Base-by-base conservation (phyloP, 177 flowering plant genomes). In the Vitis hybrid region DNA sequence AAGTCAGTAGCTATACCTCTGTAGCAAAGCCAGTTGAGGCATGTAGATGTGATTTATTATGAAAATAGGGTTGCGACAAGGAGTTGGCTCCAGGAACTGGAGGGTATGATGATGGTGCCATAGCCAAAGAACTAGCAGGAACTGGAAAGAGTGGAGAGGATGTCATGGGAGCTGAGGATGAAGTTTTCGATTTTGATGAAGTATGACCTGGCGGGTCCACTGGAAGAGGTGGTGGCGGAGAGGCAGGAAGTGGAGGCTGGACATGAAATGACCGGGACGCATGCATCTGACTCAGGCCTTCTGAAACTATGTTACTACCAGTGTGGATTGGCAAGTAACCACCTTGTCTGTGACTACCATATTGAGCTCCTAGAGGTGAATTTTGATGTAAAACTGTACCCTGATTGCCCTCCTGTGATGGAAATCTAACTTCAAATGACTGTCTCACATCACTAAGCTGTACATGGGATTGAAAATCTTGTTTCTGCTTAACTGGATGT, bases 171-270 rank as follows among this genome's bases (percentile, higher is more conserved):
- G 82, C 77, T 48, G 85, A 81, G 56, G 83, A 50, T 65, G 76
- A 67, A 69, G 75, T 63, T 50, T 63, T 75, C 15, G 58, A 64
- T 60, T 81, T 83, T 49, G 71, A 61, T 3, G 74, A 75, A 69
- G 74, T 65, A 52, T 56, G 81, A 45, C 65, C 64, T 52, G 84
- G 80, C 7, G 81, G 85, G 18, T 78, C 88, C 69, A 62, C 17
- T 14, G 91, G 88, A 23, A 71, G 77, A 73, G 98, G 91, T 21
- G 87, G 90, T 3, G 91, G 92, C 2, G 91, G 91, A 59, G 87
- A 75, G 64, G 83, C 76, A 15, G 94, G 93, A 66, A 83, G 82
- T 18, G 93, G 89, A 69, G 91, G 87, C 69, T 73, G 88, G n/a
- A 72, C 58, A 51, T 60, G 71, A 75, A 66, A 74, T 13, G 70